phyloP scores from a whole-genome alignment of 1,284 basidiomycete species.

The Ceratobasidium sp. region DNA sequence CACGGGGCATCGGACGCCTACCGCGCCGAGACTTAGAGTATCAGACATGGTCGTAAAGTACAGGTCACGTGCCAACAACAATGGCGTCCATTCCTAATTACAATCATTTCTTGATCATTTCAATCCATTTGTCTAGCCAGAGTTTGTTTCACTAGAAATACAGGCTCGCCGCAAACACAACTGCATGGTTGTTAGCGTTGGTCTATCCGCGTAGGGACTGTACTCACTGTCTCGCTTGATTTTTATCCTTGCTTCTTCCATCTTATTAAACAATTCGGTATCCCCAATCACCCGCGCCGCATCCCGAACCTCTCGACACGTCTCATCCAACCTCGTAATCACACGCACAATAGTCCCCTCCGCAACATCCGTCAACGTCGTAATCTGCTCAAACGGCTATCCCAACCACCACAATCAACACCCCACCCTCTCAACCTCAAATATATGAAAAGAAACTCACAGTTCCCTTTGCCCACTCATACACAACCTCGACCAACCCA shows the following conservation, averaged over 20 bases:
- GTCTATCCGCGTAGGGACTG: not conserved
- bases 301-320: conserved; percentile 96
- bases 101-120: not conserved
- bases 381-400: conserved; percentile 96
- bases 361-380: conserved; percentile 90
- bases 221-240: conserved; percentile 94
- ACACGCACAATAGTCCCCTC: conserved; percentile 98
- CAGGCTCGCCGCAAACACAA: conserved; percentile 34
- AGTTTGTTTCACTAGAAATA: conserved; percentile 38
- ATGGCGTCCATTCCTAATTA: conserved; percentile 10
- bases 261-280: conserved; percentile 94
- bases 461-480: conserved; percentile 99
- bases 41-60: conserved; percentile 39
- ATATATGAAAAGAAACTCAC: conserved; percentile 60
- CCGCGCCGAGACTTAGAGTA: conserved; percentile 25
- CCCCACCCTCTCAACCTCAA: not conserved
- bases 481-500: conserved; percentile 94
- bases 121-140: no score
- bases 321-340: conserved; percentile 96
- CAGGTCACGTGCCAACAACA: conserved; percentile 40
- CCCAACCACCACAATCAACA: not conserved
- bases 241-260: conserved; percentile 93
- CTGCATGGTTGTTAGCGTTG: not conserved
- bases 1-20: conserved; percentile 30
- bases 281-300: conserved; percentile 98